These are phyloP conservation scores for Leccinum insigne DNA, from an alignment of 1,284 basidiomycete species.

Conservation along the genomic window DNA sequence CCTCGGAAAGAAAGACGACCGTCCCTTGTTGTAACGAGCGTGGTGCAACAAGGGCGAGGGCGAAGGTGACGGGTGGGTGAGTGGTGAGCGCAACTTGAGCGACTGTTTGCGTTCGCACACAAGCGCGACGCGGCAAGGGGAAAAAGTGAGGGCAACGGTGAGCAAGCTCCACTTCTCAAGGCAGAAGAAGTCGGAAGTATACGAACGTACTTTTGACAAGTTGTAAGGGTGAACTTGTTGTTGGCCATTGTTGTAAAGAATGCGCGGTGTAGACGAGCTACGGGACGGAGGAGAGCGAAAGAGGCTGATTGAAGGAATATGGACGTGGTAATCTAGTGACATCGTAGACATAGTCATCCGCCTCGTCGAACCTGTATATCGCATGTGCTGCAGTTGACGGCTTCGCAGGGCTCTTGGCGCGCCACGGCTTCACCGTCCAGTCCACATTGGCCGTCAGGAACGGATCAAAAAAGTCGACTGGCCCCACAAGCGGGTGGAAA, in stretches of 20 bases:
- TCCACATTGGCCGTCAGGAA: conserved; percentile 92
- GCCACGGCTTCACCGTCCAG: conserved; percentile 97
- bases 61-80: too few species aligned
- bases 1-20: too few species aligned
- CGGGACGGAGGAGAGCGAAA: neutral
- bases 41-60: too few species aligned
- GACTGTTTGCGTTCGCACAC: too few species aligned
- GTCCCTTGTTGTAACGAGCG: too few species aligned
- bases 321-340: conserved; percentile 60
- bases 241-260: neutral
- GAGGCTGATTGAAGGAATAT: neutral
- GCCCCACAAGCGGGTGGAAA: conserved; percentile 91
- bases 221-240: conserved; percentile 31
- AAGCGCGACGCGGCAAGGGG: too few species aligned
- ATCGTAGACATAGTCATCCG: conserved; percentile 98
- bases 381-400: conserved; percentile 58
- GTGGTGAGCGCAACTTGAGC: too few species aligned
- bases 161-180: too few species aligned
- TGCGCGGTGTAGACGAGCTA: neutral
- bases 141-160: too few species aligned
- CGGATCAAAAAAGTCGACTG: conserved; percentile 93
- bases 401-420: conserved; percentile 65
- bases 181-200: too few species aligned
- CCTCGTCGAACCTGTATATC: conserved; percentile 92
- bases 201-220: too few species aligned